A percentile compares a stretch with the other conserved stretches of the same genome.
phyloP scores from a whole-genome alignment of 2,329 filamentous ascomycete genomes.

The Passalora sequoiae region DNA sequence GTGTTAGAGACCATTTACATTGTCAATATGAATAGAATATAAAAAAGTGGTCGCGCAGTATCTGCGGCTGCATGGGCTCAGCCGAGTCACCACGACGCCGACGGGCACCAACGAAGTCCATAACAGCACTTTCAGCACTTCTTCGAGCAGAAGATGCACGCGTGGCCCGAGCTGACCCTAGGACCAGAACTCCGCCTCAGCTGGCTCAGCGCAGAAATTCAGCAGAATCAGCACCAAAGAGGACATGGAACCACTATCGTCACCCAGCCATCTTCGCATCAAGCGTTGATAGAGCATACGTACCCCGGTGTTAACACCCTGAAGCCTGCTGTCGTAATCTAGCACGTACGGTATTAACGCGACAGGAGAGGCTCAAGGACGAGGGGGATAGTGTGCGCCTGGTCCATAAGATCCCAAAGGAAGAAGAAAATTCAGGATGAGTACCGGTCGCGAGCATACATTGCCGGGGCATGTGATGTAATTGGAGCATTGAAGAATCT shows the following conservation, averaged over 20 bases:
- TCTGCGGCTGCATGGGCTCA: constrained; percentile 1
- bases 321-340: too few species aligned
- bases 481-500: too few species aligned
- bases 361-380: too few species aligned
- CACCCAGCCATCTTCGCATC: constrained; percentile 2
- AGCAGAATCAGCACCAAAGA: constrained; percentile 9
- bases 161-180: constrained; percentile 18
- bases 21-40: constrained; percentile 5
- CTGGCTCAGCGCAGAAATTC: constrained; percentile 11
- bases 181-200: constrained; percentile 21
- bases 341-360: too few species aligned
- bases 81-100: constrained; percentile 6
- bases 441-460: too few species aligned
- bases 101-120: constrained; percentile 14
- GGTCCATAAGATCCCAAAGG: too few species aligned
- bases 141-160: constrained; percentile 15
- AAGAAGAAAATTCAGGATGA: too few species aligned
- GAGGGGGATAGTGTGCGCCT: too few species aligned
- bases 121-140: constrained; percentile 20
- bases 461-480: too few species aligned
- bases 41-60: constrained; percentile 1
- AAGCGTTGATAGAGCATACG: not conserved
- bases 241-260: constrained; percentile 5
- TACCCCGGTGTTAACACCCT: constrained; percentile 3
- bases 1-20: too few species aligned